Base-by-base conservation (phyloP, 1,284 basidiomycete genomes). In the Cryptococcus jaspeensis region DNA sequence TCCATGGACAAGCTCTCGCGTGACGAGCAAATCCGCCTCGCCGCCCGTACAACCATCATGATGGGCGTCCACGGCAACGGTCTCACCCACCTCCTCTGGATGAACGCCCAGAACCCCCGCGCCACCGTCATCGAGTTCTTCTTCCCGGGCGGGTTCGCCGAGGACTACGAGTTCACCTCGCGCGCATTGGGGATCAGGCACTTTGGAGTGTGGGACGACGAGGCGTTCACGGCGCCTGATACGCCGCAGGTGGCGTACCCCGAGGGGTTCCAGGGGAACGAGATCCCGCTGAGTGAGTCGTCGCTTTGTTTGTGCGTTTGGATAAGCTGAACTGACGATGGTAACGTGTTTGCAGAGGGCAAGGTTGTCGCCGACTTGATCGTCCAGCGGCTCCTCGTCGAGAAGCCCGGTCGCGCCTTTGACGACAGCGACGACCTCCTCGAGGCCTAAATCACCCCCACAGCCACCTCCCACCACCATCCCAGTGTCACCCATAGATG, bases 61-160 rank as follows among this genome's bases (percentile, higher is more conserved):
- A 79, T 90, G 42, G 88, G 88, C 38, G 86, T 91, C 2, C 89
- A 91, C 62, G 89, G 89, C 3, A 71, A 90, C 69, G 89, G 88
- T 8, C 79, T 91, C 2, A 87, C 88, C 8, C 86, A 89, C 64
- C 79, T 90, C 13, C 81, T 90, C 48, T 85, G 88, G 81, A 89
- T 91, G 87, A 83, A 85, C 67, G 63, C 64, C 53, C 71, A 72
- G 43, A 74, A 76, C 55, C 71, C 71, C 4, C 62, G 72, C 16
- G 67, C 75, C 15, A 77, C 76, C 1, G 71, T 78, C 41, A 87
- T 92, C 66, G 90, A 92, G 76, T 84, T 92, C 42, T 89, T 91
- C 77, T 88, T 80, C 67, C 88, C 5, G 1, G 80, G 75, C 5
- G 90, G 89, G 0, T 92, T 89, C 73, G 86, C 89, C 37, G 83